A percentile compares a stretch with the other conserved stretches of the same genome.
Evolutionary conservation across 2,329 filamentous ascomycete species (phyloP).

Genomic region (Xylaria polymorpha): DNA sequence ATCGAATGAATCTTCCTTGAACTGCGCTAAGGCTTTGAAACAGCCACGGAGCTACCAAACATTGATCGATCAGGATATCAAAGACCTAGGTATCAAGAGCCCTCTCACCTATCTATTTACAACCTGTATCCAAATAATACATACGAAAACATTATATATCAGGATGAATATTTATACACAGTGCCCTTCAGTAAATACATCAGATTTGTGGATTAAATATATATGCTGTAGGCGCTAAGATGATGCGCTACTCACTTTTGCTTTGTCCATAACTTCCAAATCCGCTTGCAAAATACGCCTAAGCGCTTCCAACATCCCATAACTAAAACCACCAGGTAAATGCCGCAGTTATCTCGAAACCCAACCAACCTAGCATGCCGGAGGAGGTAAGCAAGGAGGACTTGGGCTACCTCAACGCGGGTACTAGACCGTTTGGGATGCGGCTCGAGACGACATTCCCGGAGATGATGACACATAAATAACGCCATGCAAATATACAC

Average conservation of each 20-base stretch:
- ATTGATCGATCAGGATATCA: too few relatives aligned
- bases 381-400: constrained; percentile 3
- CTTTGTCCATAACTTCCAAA: constrained; percentile 8
- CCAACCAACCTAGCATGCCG: neutral
- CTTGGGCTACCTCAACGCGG: neutral
- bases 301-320: constrained; percentile 5
- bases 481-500: constrained; percentile 33
- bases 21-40: too few relatives aligned
- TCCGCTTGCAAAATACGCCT: neutral
- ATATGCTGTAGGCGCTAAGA: constrained; percentile 14
- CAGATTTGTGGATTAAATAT: constrained; percentile 8
- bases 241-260: constrained; percentile 24
- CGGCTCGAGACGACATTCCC: neutral
- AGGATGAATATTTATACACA: neutral
- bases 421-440: neutral
- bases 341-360: constrained; percentile 3
- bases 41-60: too few relatives aligned
- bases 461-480: constrained; percentile 4
- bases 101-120: too few relatives aligned
- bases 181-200: neutral
- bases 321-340: constrained; percentile 16
- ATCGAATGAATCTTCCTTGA: too few relatives aligned
- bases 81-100: too few relatives aligned
- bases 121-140: neutral
- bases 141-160: neutral